A percentile compares a stretch with the other conserved stretches of the same genome.
These are phyloP conservation scores for Fusarium xyrophilum DNA, from an alignment of 2,329 filamentous ascomycete species.

Conservation along the genomic window DNA sequence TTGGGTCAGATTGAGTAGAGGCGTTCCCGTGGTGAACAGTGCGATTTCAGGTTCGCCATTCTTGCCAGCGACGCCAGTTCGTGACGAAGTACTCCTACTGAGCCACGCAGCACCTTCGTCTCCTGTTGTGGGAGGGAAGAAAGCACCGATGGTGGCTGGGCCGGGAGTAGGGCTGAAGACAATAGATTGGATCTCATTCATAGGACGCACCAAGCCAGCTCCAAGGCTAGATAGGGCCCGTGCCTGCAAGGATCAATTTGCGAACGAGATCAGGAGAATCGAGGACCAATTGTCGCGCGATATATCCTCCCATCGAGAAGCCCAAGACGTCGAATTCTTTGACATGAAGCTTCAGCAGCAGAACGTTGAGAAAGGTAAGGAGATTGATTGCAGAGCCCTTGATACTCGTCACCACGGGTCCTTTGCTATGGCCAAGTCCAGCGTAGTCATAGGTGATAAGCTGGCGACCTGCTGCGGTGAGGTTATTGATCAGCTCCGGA, in stretches of 20 bases:
- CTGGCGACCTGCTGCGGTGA: not conserved
- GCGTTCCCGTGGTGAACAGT: fast-evolving
- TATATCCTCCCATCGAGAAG: not conserved
- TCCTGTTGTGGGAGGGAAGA: not conserved
- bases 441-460: not conserved
- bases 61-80: fast-evolving
- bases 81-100: not conserved
- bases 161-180: not conserved
- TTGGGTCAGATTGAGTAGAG: not conserved
- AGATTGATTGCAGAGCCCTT: not conserved
- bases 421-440: not conserved
- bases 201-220: not conserved
- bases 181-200: not conserved
- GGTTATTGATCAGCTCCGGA: not conserved
- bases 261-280: not conserved
- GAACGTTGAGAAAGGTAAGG: not conserved
- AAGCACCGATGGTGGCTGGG: not conserved
- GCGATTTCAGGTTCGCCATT: not conserved
- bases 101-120: not conserved
- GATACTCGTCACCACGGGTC: not conserved
- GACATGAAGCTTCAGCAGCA: not conserved
- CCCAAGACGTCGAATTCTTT: not conserved
- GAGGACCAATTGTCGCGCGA: not conserved
- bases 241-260: not conserved
- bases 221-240: not conserved